phyloP scores from a whole-genome alignment of 176 grass and related monocot species.

The Aegilops longissima region DNA sequence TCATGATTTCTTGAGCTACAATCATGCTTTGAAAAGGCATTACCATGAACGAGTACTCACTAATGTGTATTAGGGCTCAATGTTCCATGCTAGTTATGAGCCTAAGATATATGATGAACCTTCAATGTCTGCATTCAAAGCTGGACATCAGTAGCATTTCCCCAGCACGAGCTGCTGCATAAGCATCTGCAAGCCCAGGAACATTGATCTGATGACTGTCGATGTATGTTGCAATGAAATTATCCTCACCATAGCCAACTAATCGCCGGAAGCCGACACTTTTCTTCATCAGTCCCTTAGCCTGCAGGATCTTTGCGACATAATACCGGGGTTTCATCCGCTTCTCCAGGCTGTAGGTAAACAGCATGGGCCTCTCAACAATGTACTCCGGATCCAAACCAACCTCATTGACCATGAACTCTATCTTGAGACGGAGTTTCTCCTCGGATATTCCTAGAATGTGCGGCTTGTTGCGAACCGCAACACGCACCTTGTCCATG shows the following conservation, averaged over 20 bases:
- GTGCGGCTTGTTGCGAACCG: neutral
- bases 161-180: constrained; percentile 12
- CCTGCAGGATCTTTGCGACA: constrained; percentile 43
- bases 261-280: neutral
- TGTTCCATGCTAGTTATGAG: neutral
- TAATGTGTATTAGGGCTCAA: neutral
- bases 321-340: constrained; percentile 27
- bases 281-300: constrained; percentile 12
- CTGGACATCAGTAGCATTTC: neutral
- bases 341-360: constrained; percentile 47
- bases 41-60: neutral
- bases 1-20: neutral
- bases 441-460: constrained; percentile 13
- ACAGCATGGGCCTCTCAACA: neutral
- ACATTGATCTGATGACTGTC: constrained; percentile 22
- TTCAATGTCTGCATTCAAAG: neutral
- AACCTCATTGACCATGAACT: constrained; percentile 30
- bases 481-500: neutral
- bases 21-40: neutral
- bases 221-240: constrained; percentile 9
- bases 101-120: neutral
- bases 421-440: neutral
- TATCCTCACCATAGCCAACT: neutral
- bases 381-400: constrained; percentile 19
- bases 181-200: constrained; percentile 26